Evolutionary conservation across 2,329 filamentous ascomycete genomes (phyloP), one percentile per base, ranked within the genome.

Genomic region (Tricladium varicosporioides): DNA sequence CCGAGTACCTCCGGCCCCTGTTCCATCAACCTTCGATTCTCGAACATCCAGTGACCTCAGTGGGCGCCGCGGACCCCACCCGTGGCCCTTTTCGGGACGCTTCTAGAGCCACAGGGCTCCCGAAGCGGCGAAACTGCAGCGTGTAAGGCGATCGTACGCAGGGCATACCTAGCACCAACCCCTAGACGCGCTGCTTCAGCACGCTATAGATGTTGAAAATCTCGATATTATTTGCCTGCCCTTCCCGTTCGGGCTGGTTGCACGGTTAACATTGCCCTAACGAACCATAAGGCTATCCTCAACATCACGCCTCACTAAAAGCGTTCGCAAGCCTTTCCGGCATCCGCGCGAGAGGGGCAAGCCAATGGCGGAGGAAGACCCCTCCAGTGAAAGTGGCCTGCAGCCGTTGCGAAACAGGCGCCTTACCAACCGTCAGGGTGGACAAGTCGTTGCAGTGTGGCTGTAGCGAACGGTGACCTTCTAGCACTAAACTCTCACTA

Each of bases 301-400:
- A 27, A 3, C 22, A 27, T 33, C 47, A 14, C 31, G n/a, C 47
- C 19, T 49, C 47, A 49, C 47, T 31, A 27, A 15, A 16, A 51
- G 45, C 36, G 22, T 11, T 27, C 54, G 57, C 54, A 59, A 54
- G 49, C 22, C 46, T 49, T 60, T 55, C 57, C 57, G 57, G 54
- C 14, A 53, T 61, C 60, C 60, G 51, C 60, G 60, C 53, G 53
- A 45, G 5, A 32, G 18, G 53, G 32, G 19, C 22, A 50, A 15
- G 40, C 53, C 53, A 48, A 54, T 44, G 19, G 33, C 36, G 43
- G 43, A 46, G 43, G n/a, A 10, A 40, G 36, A n/a, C 22, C 36
- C 36, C 10, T 40, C 36, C 36, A 40, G 36, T 10, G 36, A 11
- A 7, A 7, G 32, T 36, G 13, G 32, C n/a, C n/a, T 40, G 36